Evolutionary conservation across 768 basidiomycete species (phyloP).

Genomic region (Suillus tomentosus): DNA sequence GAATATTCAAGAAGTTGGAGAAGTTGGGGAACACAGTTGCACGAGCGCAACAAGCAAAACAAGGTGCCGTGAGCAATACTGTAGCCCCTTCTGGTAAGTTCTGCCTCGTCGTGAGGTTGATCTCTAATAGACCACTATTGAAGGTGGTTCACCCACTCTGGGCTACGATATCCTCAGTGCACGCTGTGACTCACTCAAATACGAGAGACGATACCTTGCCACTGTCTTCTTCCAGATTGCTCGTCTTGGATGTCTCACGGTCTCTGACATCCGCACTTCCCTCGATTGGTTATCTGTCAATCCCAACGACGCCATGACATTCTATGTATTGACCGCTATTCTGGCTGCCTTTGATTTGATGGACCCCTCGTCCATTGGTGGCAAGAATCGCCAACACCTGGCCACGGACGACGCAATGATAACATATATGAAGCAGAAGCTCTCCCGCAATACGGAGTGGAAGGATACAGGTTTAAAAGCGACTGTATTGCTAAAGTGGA

Average conservation of each 20-base stretch:
- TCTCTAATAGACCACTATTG: conserved; percentile 2
- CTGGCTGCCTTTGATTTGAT: conserved; percentile 69
- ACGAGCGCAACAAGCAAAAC: conserved; percentile 57
- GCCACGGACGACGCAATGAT: conserved; percentile 50
- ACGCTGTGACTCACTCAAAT: conserved; percentile 71
- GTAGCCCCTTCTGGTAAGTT: conserved; percentile 56
- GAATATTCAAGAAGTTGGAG: conserved; percentile 68
- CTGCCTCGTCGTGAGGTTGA: conserved; percentile 30
- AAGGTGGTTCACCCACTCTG: conserved; percentile 49
- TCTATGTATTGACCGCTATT: conserved; percentile 66
- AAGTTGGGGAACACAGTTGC: conserved; percentile 52
- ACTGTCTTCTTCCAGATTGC: conserved; percentile 63
- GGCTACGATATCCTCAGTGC: conserved; percentile 69
- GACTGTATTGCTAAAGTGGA: conserved; percentile 81
- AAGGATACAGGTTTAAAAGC: conserved; percentile 72
- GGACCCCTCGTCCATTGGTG: conserved; percentile 51
- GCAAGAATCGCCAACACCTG: conserved; percentile 47
- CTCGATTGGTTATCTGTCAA: conserved; percentile 73
- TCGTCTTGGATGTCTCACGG: conserved; percentile 60
- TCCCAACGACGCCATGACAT: conserved; percentile 67
- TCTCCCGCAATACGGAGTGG: conserved; percentile 60
- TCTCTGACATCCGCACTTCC: conserved; percentile 60
- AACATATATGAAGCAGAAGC: conserved; percentile 59
- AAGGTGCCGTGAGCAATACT: conserved; percentile 62
- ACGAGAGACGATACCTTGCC: conserved; percentile 70